phyloP scores from a whole-genome alignment of 441 rosid species.

The Capsella rubella region DNA sequence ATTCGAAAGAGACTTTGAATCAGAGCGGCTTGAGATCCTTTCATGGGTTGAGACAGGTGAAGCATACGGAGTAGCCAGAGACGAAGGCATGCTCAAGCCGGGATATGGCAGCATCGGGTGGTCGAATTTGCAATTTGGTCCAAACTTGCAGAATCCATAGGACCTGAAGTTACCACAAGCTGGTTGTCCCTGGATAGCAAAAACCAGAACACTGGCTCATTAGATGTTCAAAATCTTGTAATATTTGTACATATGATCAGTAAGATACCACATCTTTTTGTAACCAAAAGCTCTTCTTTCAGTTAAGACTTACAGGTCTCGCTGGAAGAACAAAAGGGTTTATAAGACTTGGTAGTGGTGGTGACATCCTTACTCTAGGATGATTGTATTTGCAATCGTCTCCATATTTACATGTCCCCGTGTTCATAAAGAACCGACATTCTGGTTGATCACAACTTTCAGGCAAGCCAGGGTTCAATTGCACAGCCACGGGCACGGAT shows the following conservation, averaged over 20 bases:
- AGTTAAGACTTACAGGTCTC: slow-evolving; percentile 66
- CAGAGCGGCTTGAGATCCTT: slow-evolving; percentile 47
- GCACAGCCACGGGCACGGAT: slow-evolving; percentile 38
- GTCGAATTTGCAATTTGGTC: slow-evolving; percentile 75
- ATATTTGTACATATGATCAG: neutral
- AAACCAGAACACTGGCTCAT: slow-evolving; percentile 23
- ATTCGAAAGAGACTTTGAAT: slow-evolving; percentile 48
- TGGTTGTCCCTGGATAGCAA: slow-evolving; percentile 67
- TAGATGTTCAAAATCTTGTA: neutral
- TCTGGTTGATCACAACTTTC: slow-evolving; percentile 78
- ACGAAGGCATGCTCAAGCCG: slow-evolving; percentile 45
- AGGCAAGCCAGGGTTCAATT: slow-evolving; percentile 49
- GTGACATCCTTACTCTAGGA: slow-evolving; percentile 57
- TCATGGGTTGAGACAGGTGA: slow-evolving; percentile 53
- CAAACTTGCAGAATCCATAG: slow-evolving; percentile 75
- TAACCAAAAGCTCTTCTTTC: slow-evolving; percentile 4
- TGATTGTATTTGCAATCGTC: slow-evolving; percentile 82
- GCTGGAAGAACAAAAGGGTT: slow-evolving; percentile 64
- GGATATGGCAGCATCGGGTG: slow-evolving; percentile 66
- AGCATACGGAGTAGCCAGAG: slow-evolving; percentile 50
- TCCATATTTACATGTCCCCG: slow-evolving; percentile 81
- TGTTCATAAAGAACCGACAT: slow-evolving; percentile 77
- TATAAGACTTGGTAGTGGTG: slow-evolving; percentile 44
- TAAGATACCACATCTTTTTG: slow-evolving; percentile 10
- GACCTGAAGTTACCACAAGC: slow-evolving; percentile 62